Percentiles rank a stretch among this genome's conserved stretches.
phyloP scores from a whole-genome alignment of 805 yeast genomes.

The Wickerhamomyces mucosus region DNA sequence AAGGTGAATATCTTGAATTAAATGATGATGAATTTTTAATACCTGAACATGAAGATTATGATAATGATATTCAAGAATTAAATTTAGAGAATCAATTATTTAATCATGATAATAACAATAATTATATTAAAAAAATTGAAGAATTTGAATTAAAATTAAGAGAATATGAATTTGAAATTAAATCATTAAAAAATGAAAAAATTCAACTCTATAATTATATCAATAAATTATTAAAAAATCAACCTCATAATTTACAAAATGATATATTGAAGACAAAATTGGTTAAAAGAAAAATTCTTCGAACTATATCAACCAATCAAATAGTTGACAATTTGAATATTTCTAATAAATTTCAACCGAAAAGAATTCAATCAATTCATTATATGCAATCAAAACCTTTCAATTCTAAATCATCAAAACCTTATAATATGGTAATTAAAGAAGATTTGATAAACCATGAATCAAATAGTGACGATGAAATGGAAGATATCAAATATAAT shows the following conservation, averaged over 20 bases:
- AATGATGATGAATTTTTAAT: constrained; percentile 5
- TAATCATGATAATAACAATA: too few species aligned
- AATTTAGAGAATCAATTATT: too few species aligned
- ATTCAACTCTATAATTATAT: constrained; percentile 17
- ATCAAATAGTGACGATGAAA: too few species aligned
- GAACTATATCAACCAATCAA: constrained; percentile 12
- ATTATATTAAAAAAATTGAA: constrained; percentile 8
- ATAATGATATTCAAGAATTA: too few species aligned
- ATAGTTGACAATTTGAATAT: too few species aligned
- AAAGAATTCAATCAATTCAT: too few species aligned
- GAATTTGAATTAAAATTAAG: constrained; percentile 7
- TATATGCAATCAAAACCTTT: too few species aligned
- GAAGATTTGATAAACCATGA: too few species aligned
- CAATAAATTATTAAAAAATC: constrained; percentile 15
- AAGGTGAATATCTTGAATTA: constrained; percentile 1
- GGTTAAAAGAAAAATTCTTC: constrained; percentile 16
- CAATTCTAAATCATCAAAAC: too few species aligned
- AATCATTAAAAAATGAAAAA: constrained; percentile 17
- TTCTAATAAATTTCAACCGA: too few species aligned
- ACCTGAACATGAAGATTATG: constrained; percentile 4
- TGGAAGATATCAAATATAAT: too few species aligned
- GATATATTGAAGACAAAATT: constrained; percentile 16
- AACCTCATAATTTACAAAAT: constrained; percentile 12
- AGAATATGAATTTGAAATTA: constrained; percentile 12
- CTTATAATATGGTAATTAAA: too few species aligned